Evolutionary conservation across 2,329 filamentous ascomycete genomes (phyloP).

Genomic region (Helicocarpus griseus): DNA sequence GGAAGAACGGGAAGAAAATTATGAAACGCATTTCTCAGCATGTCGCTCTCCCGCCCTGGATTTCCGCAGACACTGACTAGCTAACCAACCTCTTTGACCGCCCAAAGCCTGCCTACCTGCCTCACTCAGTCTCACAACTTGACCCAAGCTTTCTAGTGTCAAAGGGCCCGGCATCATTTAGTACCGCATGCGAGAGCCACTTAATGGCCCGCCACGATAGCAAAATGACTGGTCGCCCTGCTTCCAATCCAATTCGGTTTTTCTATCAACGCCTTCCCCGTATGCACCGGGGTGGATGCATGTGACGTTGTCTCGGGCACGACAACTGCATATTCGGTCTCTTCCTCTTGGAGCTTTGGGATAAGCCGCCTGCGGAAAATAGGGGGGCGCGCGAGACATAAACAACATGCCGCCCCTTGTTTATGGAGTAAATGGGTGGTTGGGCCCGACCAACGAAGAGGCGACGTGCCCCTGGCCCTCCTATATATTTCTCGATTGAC

Average conservation of each 20-base stretch:
- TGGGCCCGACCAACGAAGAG: not conserved
- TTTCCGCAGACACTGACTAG: not conserved
- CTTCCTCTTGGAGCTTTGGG: not conserved
- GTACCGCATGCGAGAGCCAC: constrained; percentile 5
- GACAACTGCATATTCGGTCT: not conserved
- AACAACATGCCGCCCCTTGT: not conserved
- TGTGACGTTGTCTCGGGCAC: constrained; percentile 6
- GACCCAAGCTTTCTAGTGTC: not conserved
- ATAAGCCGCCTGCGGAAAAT: not conserved
- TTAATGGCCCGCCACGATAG: constrained; percentile 11
- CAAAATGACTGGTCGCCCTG: constrained; percentile 11
- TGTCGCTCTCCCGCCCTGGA: not conserved
- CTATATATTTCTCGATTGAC: not conserved
- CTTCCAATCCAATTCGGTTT: not conserved
- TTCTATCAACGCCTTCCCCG: constrained; percentile 2
- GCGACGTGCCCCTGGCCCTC: not conserved
- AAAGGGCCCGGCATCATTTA: not conserved
- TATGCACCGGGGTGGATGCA: constrained; percentile 7
- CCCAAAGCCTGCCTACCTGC: not conserved
- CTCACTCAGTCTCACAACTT: not conserved
- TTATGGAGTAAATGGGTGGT: not conserved
- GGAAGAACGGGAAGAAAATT: not conserved
- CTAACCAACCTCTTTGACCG: not conserved
- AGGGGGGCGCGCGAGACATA: not conserved
- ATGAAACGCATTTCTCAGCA: not conserved